Base-by-base conservation (phyloP, 2,329 filamentous ascomycete species). In the Fusarium sp. region DNA sequence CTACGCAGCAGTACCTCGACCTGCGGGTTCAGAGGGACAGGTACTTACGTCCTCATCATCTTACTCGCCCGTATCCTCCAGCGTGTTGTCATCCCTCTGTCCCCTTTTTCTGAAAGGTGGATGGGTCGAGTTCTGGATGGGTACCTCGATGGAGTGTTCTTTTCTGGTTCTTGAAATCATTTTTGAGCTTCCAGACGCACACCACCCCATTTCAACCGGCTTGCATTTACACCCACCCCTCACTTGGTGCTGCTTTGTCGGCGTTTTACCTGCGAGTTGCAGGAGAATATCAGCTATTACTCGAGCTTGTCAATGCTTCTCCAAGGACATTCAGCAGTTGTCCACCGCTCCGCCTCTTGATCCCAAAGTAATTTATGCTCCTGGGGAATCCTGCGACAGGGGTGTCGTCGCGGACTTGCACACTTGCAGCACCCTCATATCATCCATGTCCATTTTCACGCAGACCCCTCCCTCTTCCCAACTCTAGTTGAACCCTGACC, bases 361-460 rank as follows among this genome's bases (percentile, higher is more conserved):
- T 73, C 73, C 69, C 59, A 67, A 56, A 69, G 61, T 68, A 72
- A 64, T 73, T 73, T 72, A 74, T 75, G 63, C 73, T 69, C 61
- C 60, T 62, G 48, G 64, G 60, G 46, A 67, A 63, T 73, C 62
- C 54, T 69, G 67, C 64, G 66, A 71, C 73, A 72, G 64, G 73
- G 73, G 73, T 71, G 42, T 65, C 23, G 64, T 70, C 67, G 62
- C 69, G 60, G 65, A 57, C 46, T 75, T 49, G 67, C 72, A 45
- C 60, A 67, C 54, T 65, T 64, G 65, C 67, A 70, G 56, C 64
- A 62, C 60, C 67, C 20, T 65, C 72, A 70, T 68, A 68, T 68
- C 71, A 75, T 59, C 72, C 64, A 64, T 69, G 54, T 70, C 64
- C 40, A 62, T 67, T 55, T 72, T 44, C 68, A 69, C 46, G 60